A percentile compares a stretch with the other conserved stretches of the same genome.
These are phyloP conservation scores for Haplosporangium sp. DNA, from an alignment of 371 early-diverging fungal species.

Conservation along the genomic window DNA sequence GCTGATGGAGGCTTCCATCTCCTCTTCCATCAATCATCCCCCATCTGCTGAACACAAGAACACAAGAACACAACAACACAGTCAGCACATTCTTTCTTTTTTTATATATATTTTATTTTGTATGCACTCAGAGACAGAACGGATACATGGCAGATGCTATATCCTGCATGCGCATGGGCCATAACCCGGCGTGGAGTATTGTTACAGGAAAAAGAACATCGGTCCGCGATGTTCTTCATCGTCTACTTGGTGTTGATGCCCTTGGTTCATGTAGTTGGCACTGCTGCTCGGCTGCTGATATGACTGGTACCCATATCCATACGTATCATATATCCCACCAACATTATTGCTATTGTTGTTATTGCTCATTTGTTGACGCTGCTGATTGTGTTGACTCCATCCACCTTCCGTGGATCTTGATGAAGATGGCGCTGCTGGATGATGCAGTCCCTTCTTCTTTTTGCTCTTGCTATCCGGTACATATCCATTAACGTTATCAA, in stretches of 20 bases:
- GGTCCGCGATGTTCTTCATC: conserved; percentile 41
- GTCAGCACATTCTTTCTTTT: too few relatives aligned
- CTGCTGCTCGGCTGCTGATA: conserved; percentile 28
- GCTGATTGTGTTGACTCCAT: conserved; percentile 5
- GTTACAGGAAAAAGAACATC: conserved; percentile 52
- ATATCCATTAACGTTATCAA: conserved; percentile 50
- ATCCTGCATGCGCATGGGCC: too few relatives aligned
- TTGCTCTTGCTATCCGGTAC: conserved; percentile 32
- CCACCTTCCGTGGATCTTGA: neutral
- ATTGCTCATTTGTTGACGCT: neutral
- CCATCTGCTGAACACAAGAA: too few relatives aligned
- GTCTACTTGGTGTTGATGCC: conserved; percentile 8
- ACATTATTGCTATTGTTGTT: conserved; percentile 4
- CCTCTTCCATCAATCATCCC: too few relatives aligned
- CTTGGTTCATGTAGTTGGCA: conserved; percentile 5
- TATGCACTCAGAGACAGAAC: too few relatives aligned
- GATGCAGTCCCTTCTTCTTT: conserved; percentile 16
- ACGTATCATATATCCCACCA: conserved; percentile 19
- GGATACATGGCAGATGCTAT: too few relatives aligned
- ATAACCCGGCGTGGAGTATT: too few relatives aligned
- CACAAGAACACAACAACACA: too few relatives aligned
- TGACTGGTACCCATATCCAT: conserved; percentile 52
- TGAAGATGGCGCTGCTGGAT: neutral
- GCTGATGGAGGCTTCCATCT: too few relatives aligned
- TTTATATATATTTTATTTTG: too few relatives aligned